Percentiles rank a stretch among this genome's conserved stretches.
phyloP scores from a whole-genome alignment of 768 basidiomycete genomes.

The Kwoniella newhampshirensis region DNA sequence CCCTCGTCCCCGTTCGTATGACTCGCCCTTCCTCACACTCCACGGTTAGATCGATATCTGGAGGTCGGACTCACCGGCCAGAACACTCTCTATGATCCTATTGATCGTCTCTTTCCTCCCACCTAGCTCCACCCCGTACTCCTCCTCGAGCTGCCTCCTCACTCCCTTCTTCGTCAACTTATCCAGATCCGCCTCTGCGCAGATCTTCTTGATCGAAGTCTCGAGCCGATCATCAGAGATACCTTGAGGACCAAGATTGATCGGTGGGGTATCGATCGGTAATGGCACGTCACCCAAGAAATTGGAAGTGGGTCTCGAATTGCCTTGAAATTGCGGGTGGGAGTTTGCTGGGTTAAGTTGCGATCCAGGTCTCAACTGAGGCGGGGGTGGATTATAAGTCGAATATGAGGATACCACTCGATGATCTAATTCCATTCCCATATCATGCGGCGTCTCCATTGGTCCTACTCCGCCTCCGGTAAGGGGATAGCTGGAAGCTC shows the following conservation, averaged over 20 bases:
- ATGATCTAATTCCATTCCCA: constrained; percentile 15
- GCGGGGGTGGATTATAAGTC: constrained; percentile 6
- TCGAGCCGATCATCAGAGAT: constrained; percentile 48
- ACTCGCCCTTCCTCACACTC: too few relatives aligned
- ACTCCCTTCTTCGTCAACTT: constrained; percentile 90
- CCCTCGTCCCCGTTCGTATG: too few relatives aligned
- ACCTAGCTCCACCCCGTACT: constrained; percentile 72
- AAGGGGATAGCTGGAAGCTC: constrained; percentile 24
- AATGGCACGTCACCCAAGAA: constrained; percentile 29
- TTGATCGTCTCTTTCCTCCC: constrained; percentile 52
- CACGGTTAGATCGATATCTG: too few relatives aligned
- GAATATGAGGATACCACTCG: constrained; percentile 9
- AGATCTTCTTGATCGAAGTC: constrained; percentile 65
- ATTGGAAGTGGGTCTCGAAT: constrained; percentile 21
- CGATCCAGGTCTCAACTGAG: constrained; percentile 1
- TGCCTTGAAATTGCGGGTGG: background rate
- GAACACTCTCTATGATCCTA: constrained; percentile 49
- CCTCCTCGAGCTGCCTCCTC: constrained; percentile 74
- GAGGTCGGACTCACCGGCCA: constrained; percentile 35
- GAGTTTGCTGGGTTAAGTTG: constrained; percentile 1
- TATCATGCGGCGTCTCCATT: constrained; percentile 2
- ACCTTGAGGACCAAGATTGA: constrained; percentile 23
- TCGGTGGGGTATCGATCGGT: background rate
- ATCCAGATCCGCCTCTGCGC: constrained; percentile 79
- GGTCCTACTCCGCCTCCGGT: background rate